Base-by-base conservation (phyloP, 768 basidiomycete species). In the Boletus vinaceobasis region DNA sequence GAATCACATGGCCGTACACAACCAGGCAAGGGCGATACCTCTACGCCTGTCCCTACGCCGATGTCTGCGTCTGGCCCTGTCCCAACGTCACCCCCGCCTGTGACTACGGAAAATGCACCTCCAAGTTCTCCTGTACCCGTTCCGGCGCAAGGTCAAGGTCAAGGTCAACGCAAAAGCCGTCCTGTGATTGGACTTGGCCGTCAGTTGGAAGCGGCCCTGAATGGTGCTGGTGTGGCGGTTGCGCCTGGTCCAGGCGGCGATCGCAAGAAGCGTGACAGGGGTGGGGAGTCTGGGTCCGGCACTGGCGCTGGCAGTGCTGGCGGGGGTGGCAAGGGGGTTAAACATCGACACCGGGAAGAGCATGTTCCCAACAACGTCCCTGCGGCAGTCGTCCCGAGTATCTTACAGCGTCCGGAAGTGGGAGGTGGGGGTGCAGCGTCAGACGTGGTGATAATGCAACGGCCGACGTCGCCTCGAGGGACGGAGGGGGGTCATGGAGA, bases 141-240 rank as follows among this genome's bases (percentile, higher is more conserved):
- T 15, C 8, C 19, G 0, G 5, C 31, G 0, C 54, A 23, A 57
- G 32, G 52, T 57, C 54, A 54, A 57, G 32, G 52, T 57, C 54
- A 54, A 1, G 27, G 27, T 0, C 54, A 73, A 3, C 77, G 81
- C 23, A 77, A 82, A 32, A 59, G 68, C 5, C 80, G 87, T 7
- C 85, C 86, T 1, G 75, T 86, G 10, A 70, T 89, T 32, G 86
- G 86, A 0, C 65, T 86, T 8, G 84, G 77, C 0, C 77, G 87
- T 13, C 85, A 88, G 14, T 85, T 90, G 49, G 87, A 88, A 60
- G 87, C 83, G 7, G 88, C 88, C 8, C 69, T 90, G 29, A 88
- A 70, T 53, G 83, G 85, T 0, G 82, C 83, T 1, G 84, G 83
- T 6, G 81, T 83, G 5, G 60, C 43, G 1, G 68, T 76, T n/a